Evolutionary conservation across 331 rosid genomes (phyloP).

Genomic region (Malus hybrid): DNA sequence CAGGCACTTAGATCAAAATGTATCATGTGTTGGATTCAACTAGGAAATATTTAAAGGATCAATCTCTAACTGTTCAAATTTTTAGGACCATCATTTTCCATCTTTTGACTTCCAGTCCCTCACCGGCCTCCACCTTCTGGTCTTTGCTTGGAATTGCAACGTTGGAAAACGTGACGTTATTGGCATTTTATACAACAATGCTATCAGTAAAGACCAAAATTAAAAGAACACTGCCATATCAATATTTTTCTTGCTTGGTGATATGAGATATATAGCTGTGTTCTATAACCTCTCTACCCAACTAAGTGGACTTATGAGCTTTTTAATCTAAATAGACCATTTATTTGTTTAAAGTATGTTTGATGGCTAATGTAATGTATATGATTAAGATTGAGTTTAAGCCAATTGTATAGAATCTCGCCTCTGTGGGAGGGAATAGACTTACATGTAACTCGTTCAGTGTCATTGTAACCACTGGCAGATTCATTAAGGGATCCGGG

Average conservation of each 20-base stretch:
- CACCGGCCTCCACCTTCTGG: not conserved
- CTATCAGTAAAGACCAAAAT: not conserved
- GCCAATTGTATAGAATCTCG: not conserved
- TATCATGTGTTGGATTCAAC: not conserved
- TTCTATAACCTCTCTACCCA: not conserved
- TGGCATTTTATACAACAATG: not conserved
- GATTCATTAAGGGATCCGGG: too few relatives aligned
- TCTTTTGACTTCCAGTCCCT: not conserved
- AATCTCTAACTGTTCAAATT: not conserved
- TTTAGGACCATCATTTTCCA: not conserved
- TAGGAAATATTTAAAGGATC: not conserved
- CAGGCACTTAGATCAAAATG: not conserved
- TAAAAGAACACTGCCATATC: not conserved
- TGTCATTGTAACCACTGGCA: rapidly evolving
- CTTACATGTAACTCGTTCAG: rapidly evolving
- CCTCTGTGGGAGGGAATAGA: not conserved
- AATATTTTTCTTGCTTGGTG: not conserved
- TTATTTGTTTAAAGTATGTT: not conserved
- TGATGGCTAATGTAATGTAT: not conserved
- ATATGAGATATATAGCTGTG: not conserved
- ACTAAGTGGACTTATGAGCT: not conserved
- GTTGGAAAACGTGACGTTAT: not conserved
- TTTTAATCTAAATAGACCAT: not conserved
- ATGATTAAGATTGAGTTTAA: not conserved
- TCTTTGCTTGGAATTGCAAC: too few relatives aligned